A percentile compares a stretch with the other conserved stretches of the same genome.
Conservation (phyloP, 2,329 filamentous ascomycete genomes). For the Trichoderma sp. region DNA sequence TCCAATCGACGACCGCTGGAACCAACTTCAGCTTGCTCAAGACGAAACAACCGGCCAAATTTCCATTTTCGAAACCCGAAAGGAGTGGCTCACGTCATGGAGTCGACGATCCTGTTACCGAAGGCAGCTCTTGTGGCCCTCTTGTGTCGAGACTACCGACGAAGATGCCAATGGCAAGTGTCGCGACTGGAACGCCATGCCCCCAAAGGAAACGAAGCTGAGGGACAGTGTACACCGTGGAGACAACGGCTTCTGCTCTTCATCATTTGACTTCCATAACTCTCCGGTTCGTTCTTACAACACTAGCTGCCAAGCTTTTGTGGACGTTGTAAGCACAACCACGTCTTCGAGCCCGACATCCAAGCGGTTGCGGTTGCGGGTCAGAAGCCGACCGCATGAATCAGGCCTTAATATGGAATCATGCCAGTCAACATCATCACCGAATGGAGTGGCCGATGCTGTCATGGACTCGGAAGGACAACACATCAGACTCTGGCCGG, state of each 20-base stretch:
- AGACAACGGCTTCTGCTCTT: constrained; percentile 46
- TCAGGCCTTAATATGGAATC: neutral
- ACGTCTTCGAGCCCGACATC: constrained; percentile 36
- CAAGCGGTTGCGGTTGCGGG: constrained; percentile 49
- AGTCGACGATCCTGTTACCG: constrained; percentile 69
- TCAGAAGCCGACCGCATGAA: constrained; percentile 31
- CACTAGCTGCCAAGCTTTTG: constrained; percentile 53
- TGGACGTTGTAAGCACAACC: constrained; percentile 62
- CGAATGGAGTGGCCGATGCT: neutral
- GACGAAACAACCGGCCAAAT: constrained; percentile 62
- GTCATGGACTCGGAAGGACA: neutral
- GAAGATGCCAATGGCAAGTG: neutral
- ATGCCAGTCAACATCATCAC: neutral
- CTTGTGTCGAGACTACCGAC: neutral
- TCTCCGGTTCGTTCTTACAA: constrained; percentile 61
- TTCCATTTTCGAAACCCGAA: constrained; percentile 67
- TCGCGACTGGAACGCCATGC: constrained; percentile 42
- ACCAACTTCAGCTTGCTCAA: constrained; percentile 61
- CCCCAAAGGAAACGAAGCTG: constrained; percentile 25
- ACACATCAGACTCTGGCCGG: constrained; percentile 35
- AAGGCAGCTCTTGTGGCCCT: constrained; percentile 52
- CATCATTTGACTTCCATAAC: constrained; percentile 54
- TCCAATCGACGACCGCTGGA: constrained; percentile 74
- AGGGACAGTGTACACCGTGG: constrained; percentile 48
- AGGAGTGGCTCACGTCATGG: constrained; percentile 65